Evolutionary conservation across 148 eudicot species (phyloP), one percentile per base, ranked within the genome.

Genomic region (Silene latifolia): DNA sequence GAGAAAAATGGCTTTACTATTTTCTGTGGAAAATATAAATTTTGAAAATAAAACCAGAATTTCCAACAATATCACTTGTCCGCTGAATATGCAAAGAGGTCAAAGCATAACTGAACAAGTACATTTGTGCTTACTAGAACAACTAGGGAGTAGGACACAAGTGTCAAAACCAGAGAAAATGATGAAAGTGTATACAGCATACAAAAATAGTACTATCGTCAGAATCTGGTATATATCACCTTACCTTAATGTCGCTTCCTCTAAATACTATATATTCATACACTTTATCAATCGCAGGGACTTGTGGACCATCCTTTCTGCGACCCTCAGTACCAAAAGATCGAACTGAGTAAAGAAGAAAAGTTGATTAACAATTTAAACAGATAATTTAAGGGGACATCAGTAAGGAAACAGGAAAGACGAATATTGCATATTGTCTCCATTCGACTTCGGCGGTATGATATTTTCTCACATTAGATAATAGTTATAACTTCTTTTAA

Each of bases 321-420:
- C 90, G 83, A 39, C 92, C 92, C 78, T 89, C 92, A 3, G 90
- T 83, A 80, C 92, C 90, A 82, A 87, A 87, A 2, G 90, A 85
- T 78, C 80, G 79, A 21, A 89, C 92, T 89, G 90, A 81, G 46
- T 71, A 47, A 56, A 60, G 8, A 14, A 35, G 39, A 32, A 29
- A 77, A 63, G n/a, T 1, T 12, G 8, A 59, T 65, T 27, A 67
- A 42, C 7, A 5, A 42, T 27, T 63, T 63, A 39, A 17, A 19
- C n/a, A 19, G 51, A 67, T 19, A 20, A 29, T 2, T 15, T 19
- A 60, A 32, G 20, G 15, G 29, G 0, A 1, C 6, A n/a, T n/a
- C n/a, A n/a, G n/a, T n/a, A n/a, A n/a, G n/a, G 39, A 35, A 35
- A 35, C 5, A 35, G 4, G 39, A 35, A 35, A 35, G 39, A 35